These are phyloP conservation scores for Rubia balearica DNA, from an alignment of 305 asterid species.

Conservation along the genomic window DNA sequence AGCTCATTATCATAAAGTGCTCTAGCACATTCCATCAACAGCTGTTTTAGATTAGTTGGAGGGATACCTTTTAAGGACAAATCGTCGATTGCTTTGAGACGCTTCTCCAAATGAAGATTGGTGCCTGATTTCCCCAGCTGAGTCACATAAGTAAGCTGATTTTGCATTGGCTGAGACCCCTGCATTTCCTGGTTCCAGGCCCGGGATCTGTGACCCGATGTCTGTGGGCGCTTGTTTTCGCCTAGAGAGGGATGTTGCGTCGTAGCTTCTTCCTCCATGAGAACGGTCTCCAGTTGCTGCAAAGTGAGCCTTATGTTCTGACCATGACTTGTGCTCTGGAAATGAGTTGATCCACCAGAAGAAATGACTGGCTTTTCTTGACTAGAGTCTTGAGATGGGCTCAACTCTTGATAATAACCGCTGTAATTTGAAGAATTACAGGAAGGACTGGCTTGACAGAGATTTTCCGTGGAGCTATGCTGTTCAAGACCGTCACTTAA, in stretches of 20 bases:
- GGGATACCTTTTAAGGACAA: conserved; percentile 31
- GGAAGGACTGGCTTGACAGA: conserved; percentile 40
- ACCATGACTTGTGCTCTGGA: conserved; percentile 29
- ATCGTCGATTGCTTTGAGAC: conserved; percentile 27
- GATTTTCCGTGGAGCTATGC: conserved; percentile 40
- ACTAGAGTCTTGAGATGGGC: conserved; percentile 25
- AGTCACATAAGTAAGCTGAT: conserved; percentile 29
- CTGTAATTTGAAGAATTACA: conserved; percentile 40
- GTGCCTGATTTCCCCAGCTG: conserved; percentile 21
- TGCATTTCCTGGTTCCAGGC: conserved; percentile 39
- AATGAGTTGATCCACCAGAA: conserved; percentile 26
- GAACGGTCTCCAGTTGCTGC: conserved; percentile 51
- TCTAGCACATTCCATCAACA: conserved; percentile 56
- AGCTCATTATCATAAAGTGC: conserved; percentile 46
- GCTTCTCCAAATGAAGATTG: conserved; percentile 27
- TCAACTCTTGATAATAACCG: conserved; percentile 28
- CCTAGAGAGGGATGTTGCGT: conserved; percentile 31
- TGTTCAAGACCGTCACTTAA: conserved; percentile 40
- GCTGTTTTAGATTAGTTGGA: conserved; percentile 41
- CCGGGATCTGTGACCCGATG: conserved; percentile 35
- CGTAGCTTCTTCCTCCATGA: conserved; percentile 46
- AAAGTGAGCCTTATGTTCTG: conserved; percentile 37
- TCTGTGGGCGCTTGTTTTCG: conserved; percentile 26
- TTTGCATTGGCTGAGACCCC: conserved; percentile 24
- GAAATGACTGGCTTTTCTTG: conserved; percentile 25